These are phyloP conservation scores for Chara braunii DNA, from an alignment of 139 green algal genomes.

Conservation along the genomic window DNA sequence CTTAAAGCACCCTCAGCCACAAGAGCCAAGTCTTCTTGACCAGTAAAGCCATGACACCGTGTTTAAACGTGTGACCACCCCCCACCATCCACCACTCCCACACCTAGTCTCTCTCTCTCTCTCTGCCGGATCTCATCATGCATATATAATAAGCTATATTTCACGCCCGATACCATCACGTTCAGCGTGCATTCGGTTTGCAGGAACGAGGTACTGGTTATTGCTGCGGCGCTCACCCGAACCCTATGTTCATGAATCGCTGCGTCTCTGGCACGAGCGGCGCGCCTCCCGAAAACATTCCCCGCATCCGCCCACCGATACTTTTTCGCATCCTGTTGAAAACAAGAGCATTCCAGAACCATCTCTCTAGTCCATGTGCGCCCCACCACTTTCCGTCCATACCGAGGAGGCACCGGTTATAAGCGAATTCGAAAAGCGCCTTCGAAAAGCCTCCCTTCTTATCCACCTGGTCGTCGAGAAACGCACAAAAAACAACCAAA, in stretches of 20 bases:
- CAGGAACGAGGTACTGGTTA: too few relatives aligned
- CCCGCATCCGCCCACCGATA: slow-evolving; percentile 35
- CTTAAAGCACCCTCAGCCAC: too few relatives aligned
- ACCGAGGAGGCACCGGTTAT: slow-evolving; percentile 7
- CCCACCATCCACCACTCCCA: too few relatives aligned
- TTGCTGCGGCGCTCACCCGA: slow-evolving; percentile 30
- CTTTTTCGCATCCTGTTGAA: slow-evolving; percentile 39
- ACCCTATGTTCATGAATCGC: slow-evolving; percentile 48
- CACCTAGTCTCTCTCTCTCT: too few relatives aligned
- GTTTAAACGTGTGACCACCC: too few relatives aligned
- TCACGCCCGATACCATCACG: too few relatives aligned
- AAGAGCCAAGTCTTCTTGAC: too few relatives aligned
- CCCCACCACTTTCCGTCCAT: slow-evolving; percentile 30
- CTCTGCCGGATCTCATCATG: too few relatives aligned
- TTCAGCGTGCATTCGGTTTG: too few relatives aligned
- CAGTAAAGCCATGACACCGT: too few relatives aligned
- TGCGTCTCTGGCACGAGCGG: slow-evolving; percentile 46
- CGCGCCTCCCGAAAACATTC: slow-evolving; percentile 43
- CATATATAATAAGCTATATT: too few relatives aligned
- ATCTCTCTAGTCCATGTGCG: slow-evolving; percentile 6
- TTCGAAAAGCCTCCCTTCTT: slow-evolving; percentile 10
- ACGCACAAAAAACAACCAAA: not conserved
- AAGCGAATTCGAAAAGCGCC: slow-evolving; percentile 27
- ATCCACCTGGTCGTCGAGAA: not conserved
- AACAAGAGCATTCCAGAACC: slow-evolving; percentile 40